Conservation (phyloP, 495 filamentous ascomycete species). For the Annulohypoxylon bovei region DNA sequence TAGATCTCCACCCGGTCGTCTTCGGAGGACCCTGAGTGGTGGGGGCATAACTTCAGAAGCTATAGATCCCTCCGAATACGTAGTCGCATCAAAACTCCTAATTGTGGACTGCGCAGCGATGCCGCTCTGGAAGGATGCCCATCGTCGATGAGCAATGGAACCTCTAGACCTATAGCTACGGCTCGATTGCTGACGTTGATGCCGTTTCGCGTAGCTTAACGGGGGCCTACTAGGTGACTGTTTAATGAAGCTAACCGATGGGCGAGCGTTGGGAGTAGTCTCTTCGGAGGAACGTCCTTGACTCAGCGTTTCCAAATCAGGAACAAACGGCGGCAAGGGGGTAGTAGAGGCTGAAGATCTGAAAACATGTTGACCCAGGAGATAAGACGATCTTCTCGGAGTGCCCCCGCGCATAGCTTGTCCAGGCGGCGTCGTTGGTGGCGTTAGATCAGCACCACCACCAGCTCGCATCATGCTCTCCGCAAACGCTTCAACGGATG, state of each 20-base stretch:
- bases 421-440: slow-evolving; percentile 63
- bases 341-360: slow-evolving; percentile 44
- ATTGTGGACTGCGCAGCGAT: slow-evolving; percentile 68
- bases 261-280: slow-evolving; percentile 25
- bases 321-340: slow-evolving; percentile 53
- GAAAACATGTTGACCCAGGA: slow-evolving; percentile 56
- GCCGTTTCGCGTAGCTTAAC: slow-evolving; percentile 48
- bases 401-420: slow-evolving; percentile 49
- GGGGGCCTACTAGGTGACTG: slow-evolving; percentile 45
- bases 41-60: slow-evolving; percentile 53
- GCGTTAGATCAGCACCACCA: slow-evolving; percentile 58
- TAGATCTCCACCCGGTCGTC: slow-evolving; percentile 89
- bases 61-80: slow-evolving; percentile 59
- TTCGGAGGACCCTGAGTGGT: slow-evolving; percentile 74
- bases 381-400: slow-evolving; percentile 61
- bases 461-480: slow-evolving; percentile 57
- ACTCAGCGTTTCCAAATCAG: slow-evolving; percentile 50
- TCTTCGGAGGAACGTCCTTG: slow-evolving; percentile 42
- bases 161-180: slow-evolving; percentile 51
- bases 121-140: slow-evolving; percentile 78
- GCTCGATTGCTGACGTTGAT: slow-evolving; percentile 53
- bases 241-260: slow-evolving; percentile 47
- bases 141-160: slow-evolving; percentile 53
- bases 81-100: slow-evolving; percentile 67
- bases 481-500: slow-evolving; percentile 60